Percentiles rank a stretch among this genome's conserved stretches.
phyloP scores from a whole-genome alignment of 768 basidiomycete species.

The Cyathus striatus region DNA sequence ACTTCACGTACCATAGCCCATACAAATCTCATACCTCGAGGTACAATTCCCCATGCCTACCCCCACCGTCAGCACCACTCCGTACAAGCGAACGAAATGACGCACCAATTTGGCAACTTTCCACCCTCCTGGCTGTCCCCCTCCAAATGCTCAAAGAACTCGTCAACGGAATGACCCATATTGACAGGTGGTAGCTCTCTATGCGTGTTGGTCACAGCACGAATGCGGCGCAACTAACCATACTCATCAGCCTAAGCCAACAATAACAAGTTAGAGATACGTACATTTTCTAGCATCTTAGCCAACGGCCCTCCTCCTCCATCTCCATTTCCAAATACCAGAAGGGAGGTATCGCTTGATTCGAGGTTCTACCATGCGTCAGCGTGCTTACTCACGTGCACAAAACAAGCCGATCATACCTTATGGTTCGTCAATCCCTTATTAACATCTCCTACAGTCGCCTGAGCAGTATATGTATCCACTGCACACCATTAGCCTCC shows the following conservation, averaged over 20 bases:
- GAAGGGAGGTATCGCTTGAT: conserved; percentile 69
- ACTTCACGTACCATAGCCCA: neutral
- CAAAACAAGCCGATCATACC: too few species aligned
- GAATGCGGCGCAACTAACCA: conserved; percentile 76
- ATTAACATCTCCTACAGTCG: conserved; percentile 79
- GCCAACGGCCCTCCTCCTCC: conserved; percentile 85
- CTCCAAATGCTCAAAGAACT: conserved; percentile 83
- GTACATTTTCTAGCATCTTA: conserved; percentile 92
- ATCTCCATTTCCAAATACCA: conserved; percentile 97
- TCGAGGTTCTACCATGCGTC: conserved; percentile 83
- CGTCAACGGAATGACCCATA: conserved; percentile 87
- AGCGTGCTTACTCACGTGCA: too few species aligned
- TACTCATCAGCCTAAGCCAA: conserved; percentile 1
- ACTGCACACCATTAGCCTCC: conserved; percentile 17
- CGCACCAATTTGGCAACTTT: conserved; percentile 82
- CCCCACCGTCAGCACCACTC: too few species aligned
- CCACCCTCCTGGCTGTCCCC: conserved; percentile 58
- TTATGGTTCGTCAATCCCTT: conserved; percentile 88
- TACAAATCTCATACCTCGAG: conserved; percentile 69
- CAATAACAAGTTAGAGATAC: conserved; percentile 10
- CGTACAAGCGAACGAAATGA: conserved; percentile 1
- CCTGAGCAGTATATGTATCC: conserved; percentile 92
- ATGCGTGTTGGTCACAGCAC: conserved; percentile 73
- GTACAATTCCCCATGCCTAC: conserved; percentile 80
- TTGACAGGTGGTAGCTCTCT: conserved; percentile 83